A percentile compares a stretch with the other conserved stretches of the same genome.
phyloP scores from a whole-genome alignment of 768 basidiomycete species.

The Xerocomus potaroensis region DNA sequence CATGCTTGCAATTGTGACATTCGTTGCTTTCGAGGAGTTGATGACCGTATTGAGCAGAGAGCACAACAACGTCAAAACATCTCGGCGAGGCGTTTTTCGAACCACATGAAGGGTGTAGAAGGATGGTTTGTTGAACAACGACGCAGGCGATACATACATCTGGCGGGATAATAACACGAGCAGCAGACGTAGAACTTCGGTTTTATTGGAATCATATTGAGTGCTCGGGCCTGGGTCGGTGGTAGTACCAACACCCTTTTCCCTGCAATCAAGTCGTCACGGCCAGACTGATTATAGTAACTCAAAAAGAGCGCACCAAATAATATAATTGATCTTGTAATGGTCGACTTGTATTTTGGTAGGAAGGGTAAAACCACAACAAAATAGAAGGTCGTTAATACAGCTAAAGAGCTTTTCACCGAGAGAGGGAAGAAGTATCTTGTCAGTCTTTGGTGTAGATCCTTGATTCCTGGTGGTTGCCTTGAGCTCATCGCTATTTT shows the following conservation, averaged over 20 bases:
- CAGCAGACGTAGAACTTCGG: constrained; percentile 85
- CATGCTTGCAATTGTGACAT: constrained; percentile 59
- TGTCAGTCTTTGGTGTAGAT: constrained; percentile 35
- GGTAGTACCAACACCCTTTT: constrained; percentile 91
- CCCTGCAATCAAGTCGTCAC: constrained; percentile 48
- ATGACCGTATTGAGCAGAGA: constrained; percentile 89
- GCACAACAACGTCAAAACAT: constrained; percentile 90
- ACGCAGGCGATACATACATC: constrained; percentile 73
- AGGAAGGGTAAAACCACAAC: constrained; percentile 91
- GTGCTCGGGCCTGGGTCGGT: constrained; percentile 61
- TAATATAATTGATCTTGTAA: constrained; percentile 81
- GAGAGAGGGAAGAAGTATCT: constrained; percentile 63
- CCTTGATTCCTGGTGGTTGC: constrained; percentile 10
- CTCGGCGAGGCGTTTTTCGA: constrained; percentile 68
- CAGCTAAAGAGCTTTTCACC: constrained; percentile 77
- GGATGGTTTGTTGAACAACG: constrained; percentile 68
- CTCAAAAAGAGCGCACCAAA: constrained; percentile 59
- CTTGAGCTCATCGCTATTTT: constrained; percentile 34
- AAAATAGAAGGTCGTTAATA: constrained; percentile 84
- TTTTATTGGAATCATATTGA: constrained; percentile 73
- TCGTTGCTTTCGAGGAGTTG: constrained; percentile 54
- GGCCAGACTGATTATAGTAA: constrained; percentile 2
- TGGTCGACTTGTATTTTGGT: constrained; percentile 70
- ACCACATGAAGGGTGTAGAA: constrained; percentile 75
- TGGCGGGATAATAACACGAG: constrained; percentile 87